Conservation (phyloP, 257 asterid genomes). For the Echites panduratus region DNA sequence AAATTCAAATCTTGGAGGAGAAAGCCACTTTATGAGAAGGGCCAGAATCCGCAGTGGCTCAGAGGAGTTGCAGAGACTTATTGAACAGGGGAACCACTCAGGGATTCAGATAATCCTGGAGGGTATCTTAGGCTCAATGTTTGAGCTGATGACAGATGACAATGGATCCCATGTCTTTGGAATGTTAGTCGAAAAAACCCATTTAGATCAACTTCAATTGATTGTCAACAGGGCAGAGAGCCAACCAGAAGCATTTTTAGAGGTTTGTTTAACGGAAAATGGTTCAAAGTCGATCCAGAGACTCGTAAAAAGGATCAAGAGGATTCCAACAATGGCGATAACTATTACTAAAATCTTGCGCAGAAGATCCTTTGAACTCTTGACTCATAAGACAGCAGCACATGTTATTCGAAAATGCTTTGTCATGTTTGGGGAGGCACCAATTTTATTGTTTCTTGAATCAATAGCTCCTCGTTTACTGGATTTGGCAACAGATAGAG, state of each 20-base stretch:
- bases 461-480: background rate
- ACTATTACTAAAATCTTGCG: slow-evolving; percentile 3
- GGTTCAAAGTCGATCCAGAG: slow-evolving; percentile 14
- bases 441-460: slow-evolving; percentile 22
- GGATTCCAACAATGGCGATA: background rate
- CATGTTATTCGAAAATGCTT: slow-evolving; percentile 8
- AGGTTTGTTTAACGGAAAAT: background rate
- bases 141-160: slow-evolving; percentile 9
- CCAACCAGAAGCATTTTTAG: background rate
- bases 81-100: background rate
- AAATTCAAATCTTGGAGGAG: background rate
- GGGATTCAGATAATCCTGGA: background rate
- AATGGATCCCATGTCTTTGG: slow-evolving; percentile 10
- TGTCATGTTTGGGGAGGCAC: background rate
- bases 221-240: background rate
- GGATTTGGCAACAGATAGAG: slow-evolving; percentile 25
- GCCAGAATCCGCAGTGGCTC: background rate
- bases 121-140: background rate
- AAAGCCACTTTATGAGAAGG: background rate
- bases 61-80: background rate
- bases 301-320: slow-evolving; percentile 12
- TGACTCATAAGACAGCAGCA: slow-evolving; percentile 11
- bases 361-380: background rate
- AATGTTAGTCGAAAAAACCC: background rate
- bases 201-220: background rate